These are phyloP conservation scores for Apiotrichum mycotoxinovorans DNA, from an alignment of 1,284 basidiomycete genomes.

Conservation along the genomic window DNA sequence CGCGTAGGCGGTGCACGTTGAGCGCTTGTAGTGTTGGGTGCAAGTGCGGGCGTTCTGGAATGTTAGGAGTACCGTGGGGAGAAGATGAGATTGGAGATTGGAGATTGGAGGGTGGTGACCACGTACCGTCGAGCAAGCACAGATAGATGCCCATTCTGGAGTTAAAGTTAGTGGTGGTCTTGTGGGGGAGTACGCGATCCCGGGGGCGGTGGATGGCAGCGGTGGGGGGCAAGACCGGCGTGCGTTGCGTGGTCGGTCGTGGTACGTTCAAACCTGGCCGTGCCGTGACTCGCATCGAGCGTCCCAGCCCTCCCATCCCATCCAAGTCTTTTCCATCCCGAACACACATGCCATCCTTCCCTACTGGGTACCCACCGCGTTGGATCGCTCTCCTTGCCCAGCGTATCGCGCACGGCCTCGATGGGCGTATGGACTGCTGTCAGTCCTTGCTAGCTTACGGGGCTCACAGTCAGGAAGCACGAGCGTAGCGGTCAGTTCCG, in stretches of 20 bases:
- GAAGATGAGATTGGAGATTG: not conserved
- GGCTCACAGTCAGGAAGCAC: not conserved
- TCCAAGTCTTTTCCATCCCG: not conserved
- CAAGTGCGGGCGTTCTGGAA: slow-evolving; percentile 16
- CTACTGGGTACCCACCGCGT: not conserved
- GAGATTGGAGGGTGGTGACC: not conserved
- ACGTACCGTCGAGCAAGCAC: slow-evolving; percentile 14
- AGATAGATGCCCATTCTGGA: slow-evolving; percentile 16
- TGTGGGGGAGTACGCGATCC: not conserved
- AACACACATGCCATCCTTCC: not conserved
- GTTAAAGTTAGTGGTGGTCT: not conserved
- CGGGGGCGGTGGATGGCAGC: no score
- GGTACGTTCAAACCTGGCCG: no score
- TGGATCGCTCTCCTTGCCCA: slow-evolving; percentile 28
- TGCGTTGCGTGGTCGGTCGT: no score
- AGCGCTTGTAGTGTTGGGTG: slow-evolving; percentile 12
- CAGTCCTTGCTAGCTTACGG: not conserved
- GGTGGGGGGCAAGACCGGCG: not conserved
- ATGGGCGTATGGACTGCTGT: slow-evolving; percentile 10
- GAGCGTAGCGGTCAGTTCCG: not conserved
- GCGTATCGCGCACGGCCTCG: not conserved
- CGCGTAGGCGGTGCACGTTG: slow-evolving; percentile 8
- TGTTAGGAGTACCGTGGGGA: not conserved
- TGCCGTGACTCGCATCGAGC: no score
- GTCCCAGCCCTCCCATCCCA: not conserved